Conservation (phyloP, 495 filamentous ascomycete species). For the Daldinia loculata region DNA sequence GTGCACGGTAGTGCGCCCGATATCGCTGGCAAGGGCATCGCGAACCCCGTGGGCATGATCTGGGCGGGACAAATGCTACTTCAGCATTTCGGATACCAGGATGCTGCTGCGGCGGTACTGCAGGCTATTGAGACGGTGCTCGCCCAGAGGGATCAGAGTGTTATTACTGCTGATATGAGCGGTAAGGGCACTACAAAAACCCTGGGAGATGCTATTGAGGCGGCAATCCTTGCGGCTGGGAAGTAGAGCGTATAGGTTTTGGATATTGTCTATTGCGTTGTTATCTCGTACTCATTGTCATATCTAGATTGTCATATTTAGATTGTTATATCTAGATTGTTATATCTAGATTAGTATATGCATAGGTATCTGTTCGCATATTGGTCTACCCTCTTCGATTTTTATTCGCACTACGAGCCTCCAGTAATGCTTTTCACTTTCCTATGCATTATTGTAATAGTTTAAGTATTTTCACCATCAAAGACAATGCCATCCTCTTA, state of each 20-base stretch:
- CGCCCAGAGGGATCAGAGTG: conserved; percentile 56
- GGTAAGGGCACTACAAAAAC: conserved; percentile 69
- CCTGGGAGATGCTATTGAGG: conserved; percentile 65
- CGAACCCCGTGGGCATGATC: conserved; percentile 76
- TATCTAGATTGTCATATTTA: no score
- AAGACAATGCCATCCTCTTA: background rate
- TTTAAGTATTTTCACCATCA: no score
- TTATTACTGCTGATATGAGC: conserved; percentile 74
- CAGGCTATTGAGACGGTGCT: conserved; percentile 72
- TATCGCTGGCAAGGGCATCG: conserved; percentile 75
- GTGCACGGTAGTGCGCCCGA: conserved; percentile 80
- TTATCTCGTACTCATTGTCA: background rate
- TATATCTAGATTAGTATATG: background rate
- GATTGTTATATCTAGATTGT: background rate
- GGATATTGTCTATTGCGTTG: background rate
- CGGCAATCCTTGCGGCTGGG: conserved; percentile 36
- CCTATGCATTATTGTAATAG: no score
- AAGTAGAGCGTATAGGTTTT: background rate
- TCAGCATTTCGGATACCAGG: conserved; percentile 71
- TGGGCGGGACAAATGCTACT: conserved; percentile 79
- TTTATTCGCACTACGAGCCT: background rate
- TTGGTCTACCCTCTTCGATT: background rate
- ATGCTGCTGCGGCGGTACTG: conserved; percentile 68
- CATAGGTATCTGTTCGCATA: background rate
- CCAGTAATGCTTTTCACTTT: no score